phyloP scores from a whole-genome alignment of 225 moss, liverwort and hornwort species.

The Lunularia cruciata region DNA sequence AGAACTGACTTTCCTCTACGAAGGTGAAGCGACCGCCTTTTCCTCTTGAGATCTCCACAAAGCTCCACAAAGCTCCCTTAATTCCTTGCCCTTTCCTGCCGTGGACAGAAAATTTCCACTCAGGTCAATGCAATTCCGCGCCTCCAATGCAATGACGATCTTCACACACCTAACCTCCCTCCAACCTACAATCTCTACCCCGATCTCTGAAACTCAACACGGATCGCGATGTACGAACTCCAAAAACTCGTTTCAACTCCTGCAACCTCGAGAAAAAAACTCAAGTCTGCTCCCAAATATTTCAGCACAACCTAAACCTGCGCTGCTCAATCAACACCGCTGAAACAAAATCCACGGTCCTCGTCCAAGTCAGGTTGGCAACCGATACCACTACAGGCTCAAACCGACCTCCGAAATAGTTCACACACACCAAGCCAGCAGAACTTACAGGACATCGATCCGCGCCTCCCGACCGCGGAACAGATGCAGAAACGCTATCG shows the following conservation, averaged over 20 bases:
- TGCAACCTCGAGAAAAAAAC: too few relatives aligned
- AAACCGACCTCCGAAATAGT: not conserved
- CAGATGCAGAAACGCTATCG: constrained; percentile 6
- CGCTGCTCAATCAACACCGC: not conserved
- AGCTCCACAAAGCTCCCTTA: constrained; percentile 7
- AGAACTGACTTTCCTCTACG: not conserved
- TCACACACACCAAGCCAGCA: not conserved
- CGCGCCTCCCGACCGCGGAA: not conserved
- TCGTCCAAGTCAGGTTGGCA: not conserved
- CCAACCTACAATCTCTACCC: not conserved
- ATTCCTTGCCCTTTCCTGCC: constrained; percentile 7
- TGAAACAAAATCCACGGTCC: not conserved
- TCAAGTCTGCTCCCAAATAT: not conserved
- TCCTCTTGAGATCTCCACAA: not conserved
- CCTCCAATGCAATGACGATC: not conserved
- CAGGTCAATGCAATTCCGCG: constrained; percentile 9
- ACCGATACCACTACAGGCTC: not conserved
- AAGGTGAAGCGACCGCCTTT: not conserved
- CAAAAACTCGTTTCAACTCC: too few relatives aligned
- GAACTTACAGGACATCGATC: not conserved
- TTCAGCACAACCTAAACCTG: not conserved
- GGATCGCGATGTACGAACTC: not conserved
- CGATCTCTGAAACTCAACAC: not conserved
- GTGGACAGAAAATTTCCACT: not conserved
- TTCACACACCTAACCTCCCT: not conserved